These are phyloP conservation scores for Thielaviopsis populi DNA, from an alignment of 2,329 filamentous ascomycete species.

Conservation along the genomic window DNA sequence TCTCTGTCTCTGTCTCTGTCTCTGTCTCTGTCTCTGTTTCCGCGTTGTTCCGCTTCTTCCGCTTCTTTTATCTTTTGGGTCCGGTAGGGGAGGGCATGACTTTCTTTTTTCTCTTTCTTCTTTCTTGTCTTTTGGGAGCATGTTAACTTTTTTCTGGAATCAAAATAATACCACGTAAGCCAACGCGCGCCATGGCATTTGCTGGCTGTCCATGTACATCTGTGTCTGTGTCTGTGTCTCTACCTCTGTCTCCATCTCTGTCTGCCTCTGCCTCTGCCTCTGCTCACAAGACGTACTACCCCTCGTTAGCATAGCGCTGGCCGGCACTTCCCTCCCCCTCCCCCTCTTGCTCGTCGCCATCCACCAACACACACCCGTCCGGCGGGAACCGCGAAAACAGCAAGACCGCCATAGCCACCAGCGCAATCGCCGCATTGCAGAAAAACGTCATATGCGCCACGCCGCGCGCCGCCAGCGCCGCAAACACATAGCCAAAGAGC, in stretches of 20 bases:
- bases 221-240: neutral
- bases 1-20: too few species aligned
- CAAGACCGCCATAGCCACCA: slow-evolving; percentile 11
- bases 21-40: too few species aligned
- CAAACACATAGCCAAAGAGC: slow-evolving; percentile 53
- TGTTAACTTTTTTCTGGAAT: slow-evolving; percentile 7
- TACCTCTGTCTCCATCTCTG: neutral
- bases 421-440: slow-evolving; percentile 39
- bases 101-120: neutral
- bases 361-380: slow-evolving; percentile 6
- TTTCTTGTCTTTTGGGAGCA: neutral
- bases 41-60: too few species aligned
- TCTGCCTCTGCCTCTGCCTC: neutral
- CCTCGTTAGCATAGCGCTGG: neutral
- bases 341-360: slow-evolving; percentile 11
- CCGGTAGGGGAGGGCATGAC: neutral
- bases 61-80: neutral
- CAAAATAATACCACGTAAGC: slow-evolving; percentile 13
- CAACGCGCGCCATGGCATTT: neutral
- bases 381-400: slow-evolving; percentile 13
- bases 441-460: slow-evolving; percentile 49
- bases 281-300: neutral
- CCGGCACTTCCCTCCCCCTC: slow-evolving; percentile 16
- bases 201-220: neutral
- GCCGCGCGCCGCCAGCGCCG: slow-evolving; percentile 44